phyloP scores from a whole-genome alignment of 2,329 filamentous ascomycete species.

The Ophiostoma populinum region DNA sequence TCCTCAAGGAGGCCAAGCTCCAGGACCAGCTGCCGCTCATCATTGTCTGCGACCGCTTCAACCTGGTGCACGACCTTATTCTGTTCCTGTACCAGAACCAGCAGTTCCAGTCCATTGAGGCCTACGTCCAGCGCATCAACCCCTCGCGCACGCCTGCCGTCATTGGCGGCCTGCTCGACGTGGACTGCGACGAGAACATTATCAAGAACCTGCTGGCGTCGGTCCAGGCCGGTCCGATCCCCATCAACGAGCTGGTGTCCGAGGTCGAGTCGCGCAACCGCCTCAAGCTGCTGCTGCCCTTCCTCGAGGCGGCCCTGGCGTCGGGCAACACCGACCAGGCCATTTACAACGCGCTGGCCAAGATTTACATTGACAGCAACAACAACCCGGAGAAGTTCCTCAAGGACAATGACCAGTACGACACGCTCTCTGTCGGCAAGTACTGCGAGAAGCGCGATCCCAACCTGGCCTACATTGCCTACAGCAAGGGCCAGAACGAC shows the following conservation, averaged over 20 bases:
- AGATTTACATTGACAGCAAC: conserved; percentile 99
- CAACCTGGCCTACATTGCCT: conserved; percentile 86
- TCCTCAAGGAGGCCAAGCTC: conserved; percentile 88
- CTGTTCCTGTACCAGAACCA: conserved; percentile 97
- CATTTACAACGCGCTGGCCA: conserved; percentile 90
- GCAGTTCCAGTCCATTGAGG: conserved; percentile 96
- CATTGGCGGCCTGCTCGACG: conserved; percentile 81
- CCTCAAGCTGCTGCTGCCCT: conserved; percentile 85
- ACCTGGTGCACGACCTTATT: conserved; percentile 93
- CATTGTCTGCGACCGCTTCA: conserved; percentile 98
- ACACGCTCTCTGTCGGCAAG: conserved; percentile 80
- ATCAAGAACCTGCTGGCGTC: conserved; percentile 84
- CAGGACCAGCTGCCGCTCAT: conserved; percentile 90
- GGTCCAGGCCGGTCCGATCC: conserved; percentile 69
- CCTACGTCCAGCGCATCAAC: conserved; percentile 95
- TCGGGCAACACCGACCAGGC: conserved; percentile 90
- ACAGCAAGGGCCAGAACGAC: conserved; percentile 93
- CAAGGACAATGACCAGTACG: conserved; percentile 93
- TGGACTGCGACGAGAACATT: conserved; percentile 90
- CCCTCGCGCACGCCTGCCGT: conserved; percentile 80
- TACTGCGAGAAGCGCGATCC: conserved; percentile 99
- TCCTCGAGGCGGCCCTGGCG: conserved; percentile 82
- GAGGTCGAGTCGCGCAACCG: conserved; percentile 96
- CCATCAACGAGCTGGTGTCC: conserved; percentile 80
- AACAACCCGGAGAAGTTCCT: conserved; percentile 96